These are phyloP conservation scores for Ascochyta fabae DNA, from an alignment of 2,329 filamentous ascomycete genomes.

Conservation along the genomic window DNA sequence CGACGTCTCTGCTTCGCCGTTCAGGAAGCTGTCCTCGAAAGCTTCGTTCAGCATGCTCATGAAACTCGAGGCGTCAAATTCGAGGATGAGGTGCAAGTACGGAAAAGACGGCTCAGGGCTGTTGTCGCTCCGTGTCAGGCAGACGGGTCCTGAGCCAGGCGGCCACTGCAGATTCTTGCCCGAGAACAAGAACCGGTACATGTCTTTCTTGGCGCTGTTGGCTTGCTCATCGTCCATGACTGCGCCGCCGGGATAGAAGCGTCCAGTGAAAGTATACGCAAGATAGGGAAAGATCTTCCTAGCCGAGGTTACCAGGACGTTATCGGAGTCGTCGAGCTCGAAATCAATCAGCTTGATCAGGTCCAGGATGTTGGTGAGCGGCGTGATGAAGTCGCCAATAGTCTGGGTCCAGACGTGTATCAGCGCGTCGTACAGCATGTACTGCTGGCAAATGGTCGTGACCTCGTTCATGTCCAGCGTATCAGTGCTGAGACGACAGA, in stretches of 20 bases:
- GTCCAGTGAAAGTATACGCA: constrained; percentile 86
- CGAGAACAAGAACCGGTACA: constrained; percentile 94
- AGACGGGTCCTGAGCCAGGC: constrained; percentile 64
- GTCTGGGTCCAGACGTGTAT: constrained; percentile 98
- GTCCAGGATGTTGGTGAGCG: constrained; percentile 80
- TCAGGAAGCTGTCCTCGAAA: constrained; percentile 93
- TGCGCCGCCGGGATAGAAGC: constrained; percentile 88
- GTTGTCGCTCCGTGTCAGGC: constrained; percentile 64
- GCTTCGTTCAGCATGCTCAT: constrained; percentile 96
- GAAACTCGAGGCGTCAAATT: constrained; percentile 89
- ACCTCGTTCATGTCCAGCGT: constrained; percentile 95
- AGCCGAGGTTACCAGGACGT: constrained; percentile 72
- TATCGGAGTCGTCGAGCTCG: constrained; percentile 64
- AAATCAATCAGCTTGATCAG: constrained; percentile 65
- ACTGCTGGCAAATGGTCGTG: constrained; percentile 86
- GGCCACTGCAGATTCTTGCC: constrained; percentile 80
- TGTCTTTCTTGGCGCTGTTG: constrained; percentile 77
- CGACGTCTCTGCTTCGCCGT: constrained; percentile 72
- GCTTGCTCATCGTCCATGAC: constrained; percentile 75
- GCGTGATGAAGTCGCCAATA: constrained; percentile 86
- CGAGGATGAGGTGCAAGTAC: constrained; percentile 81
- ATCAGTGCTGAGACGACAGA: constrained; percentile 87
- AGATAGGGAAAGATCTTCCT: constrained; percentile 95
- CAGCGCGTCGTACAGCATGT: constrained; percentile 91
- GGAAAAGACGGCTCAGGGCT: constrained; percentile 78